Evolutionary conservation across 2,329 filamentous ascomycete species (phyloP), one percentile per base, ranked within the genome.

Genomic region (Cladosporium sp.): DNA sequence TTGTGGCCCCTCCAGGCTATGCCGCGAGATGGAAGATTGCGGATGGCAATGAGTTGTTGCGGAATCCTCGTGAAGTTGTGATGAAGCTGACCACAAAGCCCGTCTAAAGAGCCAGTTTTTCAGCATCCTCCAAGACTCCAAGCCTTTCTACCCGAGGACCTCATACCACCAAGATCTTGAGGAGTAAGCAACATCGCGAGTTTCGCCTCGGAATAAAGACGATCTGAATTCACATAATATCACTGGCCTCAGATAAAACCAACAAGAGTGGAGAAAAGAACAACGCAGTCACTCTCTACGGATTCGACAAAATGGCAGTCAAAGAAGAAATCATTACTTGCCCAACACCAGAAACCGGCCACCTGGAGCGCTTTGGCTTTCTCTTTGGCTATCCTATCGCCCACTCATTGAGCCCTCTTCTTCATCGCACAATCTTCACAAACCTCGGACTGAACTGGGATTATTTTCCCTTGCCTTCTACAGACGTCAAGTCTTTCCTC

Each of bases 311-410:
- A 48, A 51, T 51, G 32, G 40, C 40, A 11, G 24, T 15, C 40
- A 7, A 44, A 32, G 22, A 43, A 34, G 40, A 51, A 18, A 49
- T 59, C 32, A 56, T 64, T 43, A 57, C 48, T n/a, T 61, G 57
- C 37, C 57, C 59, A 43, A 55, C 56, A 36, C 59, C 58, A 30
- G 54, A 51, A 39, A 50, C 59, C 51, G 56, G 58, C 43, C 61
- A 75, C 52, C 60, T 73, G 17, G 73, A 79, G 56, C 69, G 73
- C 19, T 71, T 77, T 56, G 77, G 76, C 55, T 80, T 80, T 57
- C 73, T 81, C 18, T 80, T 80, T 54, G 78, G 79, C 50, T 74
- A 79, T 61, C 78, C 74, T 5, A 78, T 82, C 40, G 70, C 77
- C 32, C 79, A 82, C 59, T 80, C 78, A 5, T 70, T 79, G 59